These are phyloP conservation scores for Chionographis japonica DNA, from an alignment of 106 monocot species.

Conservation along the genomic window DNA sequence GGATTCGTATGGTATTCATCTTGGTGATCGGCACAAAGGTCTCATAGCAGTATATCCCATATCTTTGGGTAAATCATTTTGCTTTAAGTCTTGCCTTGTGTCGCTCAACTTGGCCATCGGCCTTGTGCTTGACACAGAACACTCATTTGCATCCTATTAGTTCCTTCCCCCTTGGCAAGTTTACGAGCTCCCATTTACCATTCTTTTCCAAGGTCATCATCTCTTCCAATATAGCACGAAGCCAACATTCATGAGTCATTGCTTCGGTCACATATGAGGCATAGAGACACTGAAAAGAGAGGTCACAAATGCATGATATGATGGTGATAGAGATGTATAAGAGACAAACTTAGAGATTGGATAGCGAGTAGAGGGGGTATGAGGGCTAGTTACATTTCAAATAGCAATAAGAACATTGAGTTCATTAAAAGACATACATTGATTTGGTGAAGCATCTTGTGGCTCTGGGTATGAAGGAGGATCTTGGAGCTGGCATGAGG, in stretches of 20 bases:
- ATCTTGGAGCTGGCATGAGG: too few relatives aligned
- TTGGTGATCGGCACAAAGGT: background rate
- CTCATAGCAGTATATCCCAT: background rate
- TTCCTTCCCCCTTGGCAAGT: too few relatives aligned
- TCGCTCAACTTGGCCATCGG: background rate
- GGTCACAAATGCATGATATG: background rate
- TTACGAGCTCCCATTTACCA: background rate
- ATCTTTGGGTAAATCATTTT: background rate
- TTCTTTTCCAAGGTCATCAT: constrained; percentile 7
- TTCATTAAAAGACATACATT: background rate
- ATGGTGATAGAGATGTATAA: too few relatives aligned
- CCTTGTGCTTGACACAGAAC: background rate
- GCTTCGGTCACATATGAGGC: background rate
- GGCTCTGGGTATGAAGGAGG: too few relatives aligned
- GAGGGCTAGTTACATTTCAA: constrained; percentile 3
- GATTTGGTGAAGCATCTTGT: background rate
- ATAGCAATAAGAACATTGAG: constrained; percentile 14
- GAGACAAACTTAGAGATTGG: too few relatives aligned
- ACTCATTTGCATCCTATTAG: constrained; percentile 3
- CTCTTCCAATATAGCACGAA: background rate
- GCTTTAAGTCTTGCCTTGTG: background rate
- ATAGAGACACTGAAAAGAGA: background rate
- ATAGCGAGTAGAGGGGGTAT: too few relatives aligned
- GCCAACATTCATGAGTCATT: background rate
- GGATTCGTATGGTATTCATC: background rate